Evolutionary conservation across 371 early-diverging fungal genomes (phyloP).

Genomic region (Rhizomucor miehei): DNA sequence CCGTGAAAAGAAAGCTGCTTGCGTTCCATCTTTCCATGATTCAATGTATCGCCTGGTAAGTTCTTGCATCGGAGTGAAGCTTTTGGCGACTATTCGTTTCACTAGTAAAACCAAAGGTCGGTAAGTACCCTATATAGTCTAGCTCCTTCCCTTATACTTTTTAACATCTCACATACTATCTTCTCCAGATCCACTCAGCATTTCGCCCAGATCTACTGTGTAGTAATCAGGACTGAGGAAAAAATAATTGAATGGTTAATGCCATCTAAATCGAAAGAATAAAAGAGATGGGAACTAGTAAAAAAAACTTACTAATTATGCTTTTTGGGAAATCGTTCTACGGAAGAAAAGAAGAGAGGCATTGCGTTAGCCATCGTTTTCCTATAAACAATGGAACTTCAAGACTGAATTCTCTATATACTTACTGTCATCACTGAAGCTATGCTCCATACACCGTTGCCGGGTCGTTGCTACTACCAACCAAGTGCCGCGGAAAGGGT

Average conservation of each 20-base stretch:
- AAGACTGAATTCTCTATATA: neutral
- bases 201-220: slow-evolving; percentile 20
- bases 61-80: slow-evolving; percentile 19
- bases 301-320: slow-evolving; percentile 15
- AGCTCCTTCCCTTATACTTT: neutral
- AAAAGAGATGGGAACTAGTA: neutral
- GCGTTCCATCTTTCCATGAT: slow-evolving; percentile 28
- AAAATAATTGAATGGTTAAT: neutral
- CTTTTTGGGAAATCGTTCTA: slow-evolving; percentile 16
- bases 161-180: slow-evolving; percentile 19
- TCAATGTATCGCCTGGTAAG: slow-evolving; percentile 15
- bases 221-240: slow-evolving; percentile 18
- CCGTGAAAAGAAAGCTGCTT: slow-evolving; percentile 12
- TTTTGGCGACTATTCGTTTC: slow-evolving; percentile 12
- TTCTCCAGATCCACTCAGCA: slow-evolving; percentile 19
- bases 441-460: slow-evolving; percentile 20
- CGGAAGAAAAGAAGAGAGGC: neutral
- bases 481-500: slow-evolving; percentile 20
- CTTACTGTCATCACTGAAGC: slow-evolving; percentile 2
- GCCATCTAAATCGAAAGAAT: neutral
- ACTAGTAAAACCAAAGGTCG: slow-evolving; percentile 5
- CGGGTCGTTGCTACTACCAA: slow-evolving; percentile 22
- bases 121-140: slow-evolving; percentile 3
- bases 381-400: neutral
- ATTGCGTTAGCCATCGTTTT: too few relatives aligned